Percentiles rank a stretch among this genome's conserved stretches.
Evolutionary conservation across 1,139 yeast species (phyloP).

Genomic region (Candida neerlandica): DNA sequence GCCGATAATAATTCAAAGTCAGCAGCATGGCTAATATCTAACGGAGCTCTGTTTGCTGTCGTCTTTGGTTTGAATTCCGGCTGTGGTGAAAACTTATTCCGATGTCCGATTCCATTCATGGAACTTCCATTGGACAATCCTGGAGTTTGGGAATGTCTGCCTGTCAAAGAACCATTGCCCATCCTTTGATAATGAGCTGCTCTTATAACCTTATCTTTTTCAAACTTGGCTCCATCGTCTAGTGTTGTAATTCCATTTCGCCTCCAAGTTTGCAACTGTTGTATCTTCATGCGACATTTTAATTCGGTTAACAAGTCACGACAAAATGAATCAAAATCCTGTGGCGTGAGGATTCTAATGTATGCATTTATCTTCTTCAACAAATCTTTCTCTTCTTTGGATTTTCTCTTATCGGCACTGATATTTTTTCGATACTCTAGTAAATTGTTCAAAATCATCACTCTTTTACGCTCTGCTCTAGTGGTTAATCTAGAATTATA

Average conservation of each 20-base stretch:
- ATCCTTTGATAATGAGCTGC: slow-evolving; percentile 62
- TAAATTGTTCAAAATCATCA: slow-evolving; percentile 72
- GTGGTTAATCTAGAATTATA: slow-evolving; percentile 87
- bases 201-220: slow-evolving; percentile 77
- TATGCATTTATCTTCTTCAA: slow-evolving; percentile 74
- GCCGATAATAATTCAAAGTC: slow-evolving; percentile 81
- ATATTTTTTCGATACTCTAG: slow-evolving; percentile 84
- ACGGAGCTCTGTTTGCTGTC: slow-evolving; percentile 47
- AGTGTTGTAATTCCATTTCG: slow-evolving; percentile 81
- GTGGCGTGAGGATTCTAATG: slow-evolving; percentile 77
- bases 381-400: slow-evolving; percentile 88
- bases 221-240: slow-evolving; percentile 84
- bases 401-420: slow-evolving; percentile 73
- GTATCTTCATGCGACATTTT: slow-evolving; percentile 76
- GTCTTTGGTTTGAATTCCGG: slow-evolving; percentile 41
- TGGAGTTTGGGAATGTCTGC: slow-evolving; percentile 26
- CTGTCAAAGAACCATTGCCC: slow-evolving; percentile 46
- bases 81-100: slow-evolving; percentile 32
- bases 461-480: slow-evolving; percentile 89
- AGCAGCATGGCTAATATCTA: slow-evolving; percentile 80
- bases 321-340: slow-evolving; percentile 75
- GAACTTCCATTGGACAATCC: slow-evolving; percentile 15
- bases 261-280: slow-evolving; percentile 92
- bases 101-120: slow-evolving; percentile 12
- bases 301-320: slow-evolving; percentile 77